These are phyloP conservation scores for Lentinula sp. DNA, from an alignment of 768 basidiomycete species.

Conservation along the genomic window DNA sequence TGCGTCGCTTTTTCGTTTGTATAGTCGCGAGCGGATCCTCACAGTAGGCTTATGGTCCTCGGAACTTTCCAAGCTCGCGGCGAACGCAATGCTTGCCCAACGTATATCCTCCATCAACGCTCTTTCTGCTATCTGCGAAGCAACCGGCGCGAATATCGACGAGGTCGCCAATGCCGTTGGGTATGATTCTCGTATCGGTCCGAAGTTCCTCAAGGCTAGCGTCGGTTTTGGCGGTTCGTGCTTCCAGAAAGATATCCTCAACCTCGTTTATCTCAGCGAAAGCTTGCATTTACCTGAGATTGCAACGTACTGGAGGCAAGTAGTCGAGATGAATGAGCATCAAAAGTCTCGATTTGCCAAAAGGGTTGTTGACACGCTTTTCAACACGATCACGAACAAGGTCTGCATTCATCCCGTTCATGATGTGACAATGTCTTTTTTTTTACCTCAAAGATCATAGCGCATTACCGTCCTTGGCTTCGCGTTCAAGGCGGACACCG, in stretches of 20 bases:
- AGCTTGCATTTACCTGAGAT: slow-evolving; percentile 94
- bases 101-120: slow-evolving; percentile 98
- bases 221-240: slow-evolving; percentile 98
- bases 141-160: slow-evolving; percentile 97
- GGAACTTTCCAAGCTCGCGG: slow-evolving; percentile 96
- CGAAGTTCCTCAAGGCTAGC: slow-evolving; percentile 92
- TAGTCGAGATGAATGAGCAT: slow-evolving; percentile 98
- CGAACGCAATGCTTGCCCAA: slow-evolving; percentile 99
- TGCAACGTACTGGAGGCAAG: slow-evolving; percentile 95
- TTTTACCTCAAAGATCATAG: slow-evolving; percentile 31
- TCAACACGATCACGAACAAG: slow-evolving; percentile 97
- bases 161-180: slow-evolving; percentile 95
- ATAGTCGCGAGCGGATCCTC: slow-evolving; percentile 69
- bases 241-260: slow-evolving; percentile 99
- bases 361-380: slow-evolving; percentile 93
- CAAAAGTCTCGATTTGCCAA: slow-evolving; percentile 96
- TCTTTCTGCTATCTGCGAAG: slow-evolving; percentile 97
- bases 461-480: slow-evolving; percentile 96
- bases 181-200: slow-evolving; percentile 86
- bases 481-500: slow-evolving; percentile 99
- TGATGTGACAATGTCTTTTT: background rate
- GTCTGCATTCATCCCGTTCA: slow-evolving; percentile 31
- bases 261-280: slow-evolving; percentile 95
- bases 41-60: slow-evolving; percentile 98
- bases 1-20: background rate